Percentiles rank a stretch among this genome's conserved stretches.
Evolutionary conservation across 345 rosid species (phyloP).

Genomic region (Capsella bursapastoris): DNA sequence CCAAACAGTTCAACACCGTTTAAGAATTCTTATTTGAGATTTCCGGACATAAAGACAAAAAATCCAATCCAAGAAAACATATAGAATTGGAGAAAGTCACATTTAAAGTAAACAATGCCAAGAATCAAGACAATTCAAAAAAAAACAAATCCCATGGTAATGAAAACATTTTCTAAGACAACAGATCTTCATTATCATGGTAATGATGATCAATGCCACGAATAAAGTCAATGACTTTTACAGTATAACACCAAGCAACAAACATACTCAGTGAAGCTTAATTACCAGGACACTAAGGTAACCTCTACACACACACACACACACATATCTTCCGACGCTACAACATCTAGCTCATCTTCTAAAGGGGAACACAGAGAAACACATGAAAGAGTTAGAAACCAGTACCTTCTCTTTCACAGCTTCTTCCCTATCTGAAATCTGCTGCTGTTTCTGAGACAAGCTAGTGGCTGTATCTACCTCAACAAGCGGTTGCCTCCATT

Average conservation of each 20-base stretch:
- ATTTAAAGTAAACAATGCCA: neutral
- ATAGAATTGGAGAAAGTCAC: neutral
- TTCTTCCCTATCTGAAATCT: constrained; percentile 60
- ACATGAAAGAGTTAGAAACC: neutral
- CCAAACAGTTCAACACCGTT: neutral
- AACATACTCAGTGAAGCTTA: neutral
- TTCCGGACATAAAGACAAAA: neutral
- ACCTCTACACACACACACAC: no score
- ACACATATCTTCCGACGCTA: no score
- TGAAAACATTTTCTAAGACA: neutral
- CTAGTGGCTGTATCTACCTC: constrained; percentile 56
- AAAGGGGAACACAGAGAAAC: neutral
- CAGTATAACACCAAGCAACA: neutral
- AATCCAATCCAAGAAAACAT: constrained; percentile 8
- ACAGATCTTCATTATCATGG: no score
- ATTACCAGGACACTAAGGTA: neutral
- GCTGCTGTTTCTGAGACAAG: constrained; percentile 60
- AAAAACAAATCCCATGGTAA: neutral
- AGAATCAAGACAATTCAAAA: neutral
- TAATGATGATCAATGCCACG: no score
- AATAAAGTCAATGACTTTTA: no score
- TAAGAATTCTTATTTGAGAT: neutral
- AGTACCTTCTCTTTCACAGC: constrained; percentile 87
- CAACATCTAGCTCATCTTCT: neutral
- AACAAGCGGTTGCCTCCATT: constrained; percentile 91